Percentiles rank a stretch among this genome's conserved stretches.
These are phyloP conservation scores for Peltaster fructicola DNA, from an alignment of 2,329 filamentous ascomycete genomes.

Conservation along the genomic window DNA sequence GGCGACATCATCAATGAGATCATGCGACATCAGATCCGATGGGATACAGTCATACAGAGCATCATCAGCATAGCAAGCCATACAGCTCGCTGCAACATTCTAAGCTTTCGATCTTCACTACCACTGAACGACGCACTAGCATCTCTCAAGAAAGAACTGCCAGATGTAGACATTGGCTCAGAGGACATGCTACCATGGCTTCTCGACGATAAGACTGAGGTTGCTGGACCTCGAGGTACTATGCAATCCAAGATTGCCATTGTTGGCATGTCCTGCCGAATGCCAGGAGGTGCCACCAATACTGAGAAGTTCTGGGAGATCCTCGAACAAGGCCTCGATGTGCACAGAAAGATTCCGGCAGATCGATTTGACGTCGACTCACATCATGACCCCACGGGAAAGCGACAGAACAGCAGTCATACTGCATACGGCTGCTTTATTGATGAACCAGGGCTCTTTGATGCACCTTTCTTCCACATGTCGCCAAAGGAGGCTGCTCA, in stretches of 20 bases:
- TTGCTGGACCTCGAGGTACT: too few species aligned
- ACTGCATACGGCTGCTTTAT: constrained; percentile 22
- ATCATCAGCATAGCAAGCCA: too few species aligned
- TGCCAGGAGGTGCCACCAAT: constrained; percentile 9
- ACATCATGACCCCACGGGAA: constrained; percentile 19
- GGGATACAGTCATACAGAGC: constrained; percentile 13
- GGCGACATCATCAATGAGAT: constrained; percentile 8
- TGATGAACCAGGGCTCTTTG: constrained; percentile 22
- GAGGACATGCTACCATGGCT: too few species aligned
- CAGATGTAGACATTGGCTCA: neutral
- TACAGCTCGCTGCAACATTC: too few species aligned
- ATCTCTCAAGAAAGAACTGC: neutral
- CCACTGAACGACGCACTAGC: constrained; percentile 1
- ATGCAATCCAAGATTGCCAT: constrained; percentile 10
- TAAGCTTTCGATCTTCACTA: neutral
- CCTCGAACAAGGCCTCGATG: constrained; percentile 7
- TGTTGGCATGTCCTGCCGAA: constrained; percentile 12
- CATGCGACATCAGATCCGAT: constrained; percentile 13
- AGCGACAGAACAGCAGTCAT: constrained; percentile 16
- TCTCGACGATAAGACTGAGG: too few species aligned
- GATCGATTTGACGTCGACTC: constrained; percentile 17
- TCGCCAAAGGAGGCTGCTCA: constrained; percentile 13
- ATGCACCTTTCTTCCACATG: constrained; percentile 25
- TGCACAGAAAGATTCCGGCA: constrained; percentile 7
- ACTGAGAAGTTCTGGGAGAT: constrained; percentile 11